Base-by-base conservation (phyloP, 495 filamentous ascomycete species). In the Aspergillus sparsus region DNA sequence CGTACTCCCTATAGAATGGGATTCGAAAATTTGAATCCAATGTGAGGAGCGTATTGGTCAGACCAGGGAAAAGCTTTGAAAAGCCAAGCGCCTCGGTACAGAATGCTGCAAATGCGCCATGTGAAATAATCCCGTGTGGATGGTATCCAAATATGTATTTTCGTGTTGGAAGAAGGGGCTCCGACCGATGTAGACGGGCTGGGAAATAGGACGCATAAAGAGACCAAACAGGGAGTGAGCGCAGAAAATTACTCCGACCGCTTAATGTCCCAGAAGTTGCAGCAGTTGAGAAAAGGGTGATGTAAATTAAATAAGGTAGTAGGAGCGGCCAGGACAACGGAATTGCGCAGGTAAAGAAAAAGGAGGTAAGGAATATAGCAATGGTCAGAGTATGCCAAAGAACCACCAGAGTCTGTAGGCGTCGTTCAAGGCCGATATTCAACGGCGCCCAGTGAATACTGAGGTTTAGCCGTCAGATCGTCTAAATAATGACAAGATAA, bases 71-170 rank as follows among this genome's bases (percentile, higher is more conserved):
- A 31, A 97, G 84, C 55, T 88, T 83, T 2, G 84, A 84, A 72
- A 98, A 98, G 3, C 94, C 92, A 6, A 95, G 80, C 0, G 90
- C 90, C 64, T 98, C 94, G 6, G 95, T 98, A 33, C 81, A 90
- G 63, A 98, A 97, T 13, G 93, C 88, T 4, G 89, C 91, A 73
- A 94, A 97, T 1, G 95, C 94, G 39, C 94, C 94, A 67, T 97
- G 91, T 12, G 89, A 92, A 66, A 98, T 96, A 72, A 98, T 97
- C 42, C 94, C 94, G 71, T 98, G 93, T 0, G 93, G 93, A 68
- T 97, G 94, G 71, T 98, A 97, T 44, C 95, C 94, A 69, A 98
- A 96, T 64, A 98, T 93, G 76, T 98, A 98, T 75, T 98, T 98
- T 58, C 91, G 83, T 3, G 88, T 90, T 0, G 91, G 81, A 12